These are phyloP conservation scores for Trifolium subterraneum DNA, from an alignment of 306 rosid species.

Conservation along the genomic window DNA sequence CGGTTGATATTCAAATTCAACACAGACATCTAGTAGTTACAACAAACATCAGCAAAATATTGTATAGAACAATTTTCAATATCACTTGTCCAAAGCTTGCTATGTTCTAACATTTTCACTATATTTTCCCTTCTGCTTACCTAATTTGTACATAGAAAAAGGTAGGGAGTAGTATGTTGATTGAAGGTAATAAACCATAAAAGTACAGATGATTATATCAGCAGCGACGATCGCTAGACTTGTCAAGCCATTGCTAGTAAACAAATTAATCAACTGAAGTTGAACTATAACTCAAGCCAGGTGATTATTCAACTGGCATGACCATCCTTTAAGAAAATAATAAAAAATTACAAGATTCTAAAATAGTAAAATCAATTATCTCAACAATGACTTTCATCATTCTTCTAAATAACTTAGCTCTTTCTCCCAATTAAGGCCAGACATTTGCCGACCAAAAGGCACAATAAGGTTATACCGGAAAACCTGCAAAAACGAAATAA, in stretches of 20 bases:
- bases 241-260: neutral
- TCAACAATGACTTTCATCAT: conserved; percentile 29
- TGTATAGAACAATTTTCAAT: neutral
- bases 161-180: neutral
- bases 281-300: conserved; percentile 15
- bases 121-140: neutral
- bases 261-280: conserved; percentile 3
- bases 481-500: conserved; percentile 56
- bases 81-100: neutral
- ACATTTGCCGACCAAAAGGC: conserved; percentile 91
- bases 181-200: conserved; percentile 6
- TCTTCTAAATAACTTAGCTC: conserved; percentile 73
- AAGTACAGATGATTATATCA: conserved; percentile 2
- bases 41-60: conserved; percentile 1
- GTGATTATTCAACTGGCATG: neutral
- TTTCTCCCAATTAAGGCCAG: conserved; percentile 85
- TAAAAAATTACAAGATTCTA: conserved; percentile 17
- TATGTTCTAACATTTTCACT: conserved; percentile 9
- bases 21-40: too few species aligned
- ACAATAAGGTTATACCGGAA: conserved; percentile 83
- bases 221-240: too few species aligned
- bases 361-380: neutral
- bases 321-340: neutral
- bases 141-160: neutral
- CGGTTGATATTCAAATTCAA: too few species aligned